Evolutionary conservation across 1,284 basidiomycete genomes (phyloP).

Genomic region (Mycosarcoma maydis): DNA sequence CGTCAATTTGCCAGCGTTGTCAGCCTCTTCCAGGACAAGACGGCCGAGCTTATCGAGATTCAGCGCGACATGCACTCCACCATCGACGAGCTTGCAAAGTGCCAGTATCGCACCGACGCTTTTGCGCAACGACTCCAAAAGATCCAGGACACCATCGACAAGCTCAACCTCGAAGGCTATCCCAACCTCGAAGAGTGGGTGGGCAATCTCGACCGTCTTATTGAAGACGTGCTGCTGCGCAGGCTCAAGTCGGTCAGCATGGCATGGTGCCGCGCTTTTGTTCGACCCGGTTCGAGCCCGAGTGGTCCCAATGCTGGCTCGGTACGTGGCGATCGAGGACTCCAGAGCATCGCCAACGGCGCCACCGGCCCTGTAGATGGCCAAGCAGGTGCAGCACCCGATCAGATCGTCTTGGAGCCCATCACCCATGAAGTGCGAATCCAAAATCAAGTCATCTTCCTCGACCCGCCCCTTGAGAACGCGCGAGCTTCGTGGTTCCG

Average conservation of each 20-base stretch:
- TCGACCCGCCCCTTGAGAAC: slow-evolving; percentile 95
- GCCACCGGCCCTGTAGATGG: background rate
- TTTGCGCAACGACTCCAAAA: slow-evolving; percentile 81
- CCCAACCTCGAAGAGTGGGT: slow-evolving; percentile 98
- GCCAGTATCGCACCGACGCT: slow-evolving; percentile 82
- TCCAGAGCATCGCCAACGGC: slow-evolving; percentile 20
- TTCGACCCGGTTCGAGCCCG: slow-evolving; percentile 21
- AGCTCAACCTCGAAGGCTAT: slow-evolving; percentile 93
- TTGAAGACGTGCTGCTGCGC: slow-evolving; percentile 82
- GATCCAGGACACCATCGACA: slow-evolving; percentile 91
- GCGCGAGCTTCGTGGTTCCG: slow-evolving; percentile 90
- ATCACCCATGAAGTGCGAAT: slow-evolving; percentile 91
- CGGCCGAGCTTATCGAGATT: slow-evolving; percentile 88
- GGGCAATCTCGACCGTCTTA: slow-evolving; percentile 82
- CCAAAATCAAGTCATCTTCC: slow-evolving; percentile 97
- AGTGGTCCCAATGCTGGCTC: slow-evolving; percentile 8
- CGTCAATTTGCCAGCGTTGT: slow-evolving; percentile 93
- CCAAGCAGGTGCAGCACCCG: slow-evolving; percentile 12
- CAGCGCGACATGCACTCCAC: slow-evolving; percentile 84
- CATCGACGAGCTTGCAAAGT: slow-evolving; percentile 79
- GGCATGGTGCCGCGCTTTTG: slow-evolving; percentile 86
- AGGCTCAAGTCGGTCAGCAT: slow-evolving; percentile 82
- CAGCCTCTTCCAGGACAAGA: slow-evolving; percentile 82
- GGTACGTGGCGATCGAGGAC: slow-evolving; percentile 10
- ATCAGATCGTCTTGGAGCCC: slow-evolving; percentile 38